Evolutionary conservation across 179 eudicot genomes (phyloP).

Genomic region (Carnegiea gigantea): DNA sequence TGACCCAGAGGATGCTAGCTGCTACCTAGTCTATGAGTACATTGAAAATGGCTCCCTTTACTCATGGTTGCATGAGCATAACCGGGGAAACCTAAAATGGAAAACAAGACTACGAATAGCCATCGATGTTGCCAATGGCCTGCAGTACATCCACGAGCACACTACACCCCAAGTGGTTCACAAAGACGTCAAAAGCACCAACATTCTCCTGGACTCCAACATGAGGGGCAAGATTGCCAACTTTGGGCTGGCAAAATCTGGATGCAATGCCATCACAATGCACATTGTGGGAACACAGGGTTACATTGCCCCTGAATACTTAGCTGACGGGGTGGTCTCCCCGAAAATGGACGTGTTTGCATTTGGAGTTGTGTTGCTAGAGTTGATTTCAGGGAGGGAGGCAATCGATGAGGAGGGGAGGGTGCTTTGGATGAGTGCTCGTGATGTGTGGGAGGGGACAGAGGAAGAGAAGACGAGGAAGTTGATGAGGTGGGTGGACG

Average conservation of each 20-base stretch:
- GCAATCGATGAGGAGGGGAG: constrained; percentile 61
- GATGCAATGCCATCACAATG: constrained; percentile 89
- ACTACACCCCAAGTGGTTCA: constrained; percentile 88
- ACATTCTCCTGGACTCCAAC: constrained; percentile 72
- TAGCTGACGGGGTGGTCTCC: constrained; percentile 78
- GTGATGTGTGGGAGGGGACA: constrained; percentile 43
- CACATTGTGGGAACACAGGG: constrained; percentile 96
- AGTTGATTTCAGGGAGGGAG: constrained; percentile 68
- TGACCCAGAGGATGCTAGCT: constrained; percentile 75
- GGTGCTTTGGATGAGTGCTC: constrained; percentile 53
- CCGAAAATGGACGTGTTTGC: constrained; percentile 84
- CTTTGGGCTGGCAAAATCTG: constrained; percentile 87
- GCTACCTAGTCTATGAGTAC: constrained; percentile 86
- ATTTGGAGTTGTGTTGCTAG: constrained; percentile 83
- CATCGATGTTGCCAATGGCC: constrained; percentile 83
- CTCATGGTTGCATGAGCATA: constrained; percentile 61
- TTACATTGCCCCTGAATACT: constrained; percentile 85
- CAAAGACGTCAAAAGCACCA: constrained; percentile 89
- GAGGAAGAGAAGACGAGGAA: constrained; percentile 43
- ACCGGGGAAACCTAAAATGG: constrained; percentile 56
- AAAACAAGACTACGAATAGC: constrained; percentile 68
- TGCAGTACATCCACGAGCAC: constrained; percentile 93
- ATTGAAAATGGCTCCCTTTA: constrained; percentile 77
- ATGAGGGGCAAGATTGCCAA: constrained; percentile 91
- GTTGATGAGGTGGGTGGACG: constrained; percentile 55